Base-by-base conservation (phyloP, 164 flowering plant species). In the Chimonanthus salicifolius region DNA sequence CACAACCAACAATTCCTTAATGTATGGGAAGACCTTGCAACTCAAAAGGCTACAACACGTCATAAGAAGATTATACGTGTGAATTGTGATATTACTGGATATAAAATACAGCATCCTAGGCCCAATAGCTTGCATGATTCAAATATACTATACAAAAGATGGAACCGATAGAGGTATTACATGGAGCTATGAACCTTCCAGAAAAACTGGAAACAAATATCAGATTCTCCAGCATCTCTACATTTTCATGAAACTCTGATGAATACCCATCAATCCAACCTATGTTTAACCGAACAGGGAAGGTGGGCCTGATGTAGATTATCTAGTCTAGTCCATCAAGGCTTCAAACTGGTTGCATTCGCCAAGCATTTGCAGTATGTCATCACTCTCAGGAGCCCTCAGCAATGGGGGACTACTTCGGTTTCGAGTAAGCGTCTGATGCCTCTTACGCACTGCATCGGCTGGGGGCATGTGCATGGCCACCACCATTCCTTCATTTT, bases 381-480 rank as follows among this genome's bases (percentile, higher is more conserved):
- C 69, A 21, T 21, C 60, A 50, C 49, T 16, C 54, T 74, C 79
- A 18, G 70, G 69, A 1, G 60, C 18, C 64, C 18, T 45, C 45
- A 67, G 67, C 48, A 71, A 44, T 2, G 76, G 78, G 49, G 69
- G 70, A 3, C 71, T 49, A n/a, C 65, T 13, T 13, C 72, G 76
- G 60, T 80, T 72, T 11, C 70, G 70, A 49, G 72, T 70, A 2
- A 77, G 81, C 3, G 80, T 80, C 74, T 85, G 89, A 71, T 86
- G 88, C 84, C 88, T 82, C 77, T 85, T 86, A 1, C 89, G 83
- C 74, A 83, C 81, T 43, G 82, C 78, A 48, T 78, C 81, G 16
- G 71, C 75, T 0, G 84, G 83, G 13, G 79, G 82, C 71, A 33
- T 33, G 33, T 72, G 78, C 0, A 58, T 47, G 3, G 79, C 76